Evolutionary conservation across 1,139 yeast genomes (phyloP).

Genomic region (Eremothecium coryli): DNA sequence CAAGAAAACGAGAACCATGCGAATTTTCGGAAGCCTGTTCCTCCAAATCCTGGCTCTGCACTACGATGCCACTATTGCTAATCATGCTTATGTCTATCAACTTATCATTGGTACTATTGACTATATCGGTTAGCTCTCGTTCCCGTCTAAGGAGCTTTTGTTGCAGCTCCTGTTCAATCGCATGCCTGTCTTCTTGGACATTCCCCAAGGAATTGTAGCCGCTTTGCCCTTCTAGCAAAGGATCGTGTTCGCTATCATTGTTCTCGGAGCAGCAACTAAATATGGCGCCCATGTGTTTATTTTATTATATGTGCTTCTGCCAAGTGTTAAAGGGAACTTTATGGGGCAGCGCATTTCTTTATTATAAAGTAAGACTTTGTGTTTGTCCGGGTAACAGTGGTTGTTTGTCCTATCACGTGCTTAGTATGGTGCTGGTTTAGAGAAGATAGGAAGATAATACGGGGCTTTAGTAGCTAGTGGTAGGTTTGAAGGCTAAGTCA

Average conservation of each 20-base stretch:
- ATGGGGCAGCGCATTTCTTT: neutral
- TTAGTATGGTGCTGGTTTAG: too few relatives aligned
- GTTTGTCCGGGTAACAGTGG: slow-evolving; percentile 1
- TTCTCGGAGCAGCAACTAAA: slow-evolving; percentile 21
- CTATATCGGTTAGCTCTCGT: slow-evolving; percentile 33
- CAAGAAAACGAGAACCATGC: slow-evolving; percentile 4
- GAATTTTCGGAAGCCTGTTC: slow-evolving; percentile 2
- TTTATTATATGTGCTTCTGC: too few relatives aligned
- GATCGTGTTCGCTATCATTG: slow-evolving; percentile 20
- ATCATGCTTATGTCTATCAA: slow-evolving; percentile 31
- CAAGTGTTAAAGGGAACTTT: neutral
- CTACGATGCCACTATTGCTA: slow-evolving; percentile 29
- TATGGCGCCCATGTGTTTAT: slow-evolving; percentile 23
- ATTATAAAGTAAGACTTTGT: too few relatives aligned
- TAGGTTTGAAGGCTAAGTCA: too few relatives aligned
- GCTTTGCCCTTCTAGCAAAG: slow-evolving; percentile 24
- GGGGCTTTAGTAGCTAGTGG: too few relatives aligned
- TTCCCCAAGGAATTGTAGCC: slow-evolving; percentile 25
- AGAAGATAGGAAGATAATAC: too few relatives aligned
- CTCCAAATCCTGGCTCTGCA: slow-evolving; percentile 21
- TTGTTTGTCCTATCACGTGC: too few relatives aligned
- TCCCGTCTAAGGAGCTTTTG: slow-evolving; percentile 28
- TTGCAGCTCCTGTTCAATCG: slow-evolving; percentile 28
- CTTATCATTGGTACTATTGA: slow-evolving; percentile 33
- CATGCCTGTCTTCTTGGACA: slow-evolving; percentile 16